Evolutionary conservation across 768 basidiomycete genomes (phyloP).

Genomic region (Mycena pura): DNA sequence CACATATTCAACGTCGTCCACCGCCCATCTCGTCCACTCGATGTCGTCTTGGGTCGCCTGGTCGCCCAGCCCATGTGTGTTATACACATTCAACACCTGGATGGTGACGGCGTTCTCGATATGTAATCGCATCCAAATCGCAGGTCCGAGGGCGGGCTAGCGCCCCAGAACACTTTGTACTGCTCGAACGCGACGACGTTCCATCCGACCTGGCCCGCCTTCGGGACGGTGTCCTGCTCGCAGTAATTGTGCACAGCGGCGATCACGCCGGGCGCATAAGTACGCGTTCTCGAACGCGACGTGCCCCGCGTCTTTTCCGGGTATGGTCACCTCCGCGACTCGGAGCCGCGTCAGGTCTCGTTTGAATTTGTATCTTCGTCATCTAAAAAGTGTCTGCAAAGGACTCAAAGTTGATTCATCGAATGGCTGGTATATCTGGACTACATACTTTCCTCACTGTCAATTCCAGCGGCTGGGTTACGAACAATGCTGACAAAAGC

Average conservation of each 20-base stretch:
- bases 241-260: no score
- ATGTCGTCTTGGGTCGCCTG: not conserved
- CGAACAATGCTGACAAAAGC: constrained; percentile 23
- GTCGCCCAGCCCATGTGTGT: not conserved
- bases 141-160: not conserved
- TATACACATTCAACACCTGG: not conserved
- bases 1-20: not conserved
- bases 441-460: constrained; percentile 2
- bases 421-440: not conserved
- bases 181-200: not conserved
- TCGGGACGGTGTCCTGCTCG: no score
- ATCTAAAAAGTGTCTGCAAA: constrained; percentile 12
- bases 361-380: constrained; percentile 15
- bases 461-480: constrained; percentile 11
- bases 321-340: no score
- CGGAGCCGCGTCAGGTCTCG: constrained; percentile 18
- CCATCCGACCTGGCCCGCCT: not conserved
- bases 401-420: not conserved
- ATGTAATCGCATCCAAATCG: not conserved
- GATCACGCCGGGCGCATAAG: no score
- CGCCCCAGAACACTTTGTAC: not conserved
- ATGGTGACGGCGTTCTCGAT: not conserved
- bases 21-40: not conserved
- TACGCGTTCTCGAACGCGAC: no score
- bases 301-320: no score